A percentile compares a stretch with the other conserved stretches of the same genome.
phyloP scores from a whole-genome alignment of 2,329 filamentous ascomycete species.

The Camillea tinctor region DNA sequence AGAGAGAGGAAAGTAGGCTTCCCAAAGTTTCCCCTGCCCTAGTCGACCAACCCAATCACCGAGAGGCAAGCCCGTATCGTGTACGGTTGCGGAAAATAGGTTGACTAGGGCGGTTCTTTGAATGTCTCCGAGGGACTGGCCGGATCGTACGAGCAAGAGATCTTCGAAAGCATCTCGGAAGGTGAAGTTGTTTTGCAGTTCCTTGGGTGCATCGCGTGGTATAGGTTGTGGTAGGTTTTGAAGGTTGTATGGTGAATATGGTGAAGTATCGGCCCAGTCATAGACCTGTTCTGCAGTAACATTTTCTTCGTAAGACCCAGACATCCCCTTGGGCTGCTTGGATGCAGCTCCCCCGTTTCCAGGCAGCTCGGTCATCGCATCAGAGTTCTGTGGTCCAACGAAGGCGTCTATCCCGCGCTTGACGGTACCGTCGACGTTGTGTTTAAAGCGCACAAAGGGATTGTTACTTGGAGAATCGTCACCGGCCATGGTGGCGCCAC shows the following conservation, averaged over 20 bases:
- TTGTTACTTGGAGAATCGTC: constrained; percentile 21
- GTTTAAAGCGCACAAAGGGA: constrained; percentile 42
- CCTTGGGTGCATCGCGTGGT: constrained; percentile 41
- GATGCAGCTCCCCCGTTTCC: neutral
- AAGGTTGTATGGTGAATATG: constrained; percentile 47
- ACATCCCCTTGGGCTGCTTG: constrained; percentile 1
- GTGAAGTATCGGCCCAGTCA: constrained; percentile 38
- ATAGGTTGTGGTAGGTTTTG: constrained; percentile 46
- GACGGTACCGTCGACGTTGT: constrained; percentile 40
- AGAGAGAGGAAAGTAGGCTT: constrained; percentile 30
- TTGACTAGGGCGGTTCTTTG: constrained; percentile 18
- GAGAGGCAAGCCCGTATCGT: constrained; percentile 37
- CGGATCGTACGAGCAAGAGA: constrained; percentile 48
- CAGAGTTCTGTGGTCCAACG: constrained; percentile 5
- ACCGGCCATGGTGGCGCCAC: neutral
- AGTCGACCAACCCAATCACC: constrained; percentile 43
- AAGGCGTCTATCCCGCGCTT: constrained; percentile 30
- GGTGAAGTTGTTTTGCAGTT: constrained; percentile 38
- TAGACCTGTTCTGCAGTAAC: constrained; percentile 27
- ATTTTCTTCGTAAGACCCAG: neutral
- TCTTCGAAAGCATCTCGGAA: constrained; percentile 60
- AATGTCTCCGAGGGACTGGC: constrained; percentile 42
- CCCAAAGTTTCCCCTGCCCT: constrained; percentile 38
- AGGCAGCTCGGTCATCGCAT: constrained; percentile 1
- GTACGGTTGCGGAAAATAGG: constrained; percentile 22